Evolutionary conservation across 768 basidiomycete species (phyloP).

Genomic region (Boletus rufocinnamomeus): DNA sequence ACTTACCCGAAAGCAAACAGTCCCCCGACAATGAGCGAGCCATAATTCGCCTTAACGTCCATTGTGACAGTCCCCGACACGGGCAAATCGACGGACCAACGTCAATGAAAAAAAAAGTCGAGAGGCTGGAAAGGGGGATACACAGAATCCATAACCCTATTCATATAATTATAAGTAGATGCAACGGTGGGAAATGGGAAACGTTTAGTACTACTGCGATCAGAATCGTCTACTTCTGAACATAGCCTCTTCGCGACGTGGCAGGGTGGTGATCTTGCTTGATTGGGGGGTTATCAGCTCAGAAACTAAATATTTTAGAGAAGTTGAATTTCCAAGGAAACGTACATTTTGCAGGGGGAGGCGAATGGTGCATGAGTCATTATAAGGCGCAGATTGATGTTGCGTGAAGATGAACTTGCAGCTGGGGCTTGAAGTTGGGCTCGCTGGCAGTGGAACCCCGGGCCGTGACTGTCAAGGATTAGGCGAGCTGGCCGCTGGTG

Average conservation of each 20-base stretch:
- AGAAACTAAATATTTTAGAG: too few species aligned
- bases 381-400: too few species aligned
- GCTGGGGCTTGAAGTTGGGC: too few species aligned
- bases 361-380: too few species aligned
- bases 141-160: not conserved
- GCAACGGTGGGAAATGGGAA: not conserved
- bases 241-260: too few species aligned
- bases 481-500: too few species aligned
- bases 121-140: not conserved
- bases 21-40: conserved; percentile 25
- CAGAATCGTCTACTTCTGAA: not conserved
- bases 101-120: not conserved
- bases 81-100: not conserved
- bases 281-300: too few species aligned
- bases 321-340: not conserved
- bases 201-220: not conserved
- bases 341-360: too few species aligned
- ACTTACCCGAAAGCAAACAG: conserved; percentile 25
- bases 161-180: conserved; percentile 11
- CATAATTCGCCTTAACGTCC: conserved; percentile 15
- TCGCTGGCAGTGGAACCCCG: too few species aligned
- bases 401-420: too few species aligned
- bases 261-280: too few species aligned
- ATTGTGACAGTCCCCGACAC: conserved; percentile 1
- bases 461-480: too few species aligned